Conservation (phyloP, 495 filamentous ascomycete species). For the Penicillium daleae region DNA sequence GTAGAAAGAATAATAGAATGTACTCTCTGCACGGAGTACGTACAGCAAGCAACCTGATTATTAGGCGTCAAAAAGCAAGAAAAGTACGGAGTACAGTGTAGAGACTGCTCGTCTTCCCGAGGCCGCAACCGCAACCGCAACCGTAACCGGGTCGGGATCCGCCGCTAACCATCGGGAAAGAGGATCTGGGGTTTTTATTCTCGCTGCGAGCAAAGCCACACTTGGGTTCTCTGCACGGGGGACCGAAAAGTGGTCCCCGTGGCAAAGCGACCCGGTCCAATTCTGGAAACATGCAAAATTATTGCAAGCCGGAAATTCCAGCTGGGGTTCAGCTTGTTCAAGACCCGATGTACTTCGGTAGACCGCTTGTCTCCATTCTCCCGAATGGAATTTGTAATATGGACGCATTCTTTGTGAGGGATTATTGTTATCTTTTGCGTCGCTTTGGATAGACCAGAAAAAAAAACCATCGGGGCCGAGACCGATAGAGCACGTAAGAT, state of each 20-base stretch:
- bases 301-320: slow-evolving; percentile 8
- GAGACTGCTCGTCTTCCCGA: slow-evolving; percentile 21
- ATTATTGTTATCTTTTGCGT: background rate
- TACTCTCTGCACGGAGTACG: background rate
- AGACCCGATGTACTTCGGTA: background rate
- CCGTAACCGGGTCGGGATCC: slow-evolving; percentile 34
- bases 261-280: slow-evolving; percentile 7
- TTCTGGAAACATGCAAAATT: background rate
- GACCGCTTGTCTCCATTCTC: slow-evolving; percentile 8
- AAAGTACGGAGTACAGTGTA: background rate
- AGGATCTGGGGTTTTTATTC: slow-evolving; percentile 30
- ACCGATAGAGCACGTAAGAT: slow-evolving; percentile 14
- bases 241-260: slow-evolving; percentile 1
- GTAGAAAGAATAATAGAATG: background rate
- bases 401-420: background rate
- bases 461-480: slow-evolving; percentile 1
- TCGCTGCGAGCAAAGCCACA: slow-evolving; percentile 4
- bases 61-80: background rate
- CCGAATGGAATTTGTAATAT: background rate
- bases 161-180: slow-evolving; percentile 32
- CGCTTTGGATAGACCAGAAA: background rate
- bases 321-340: background rate
- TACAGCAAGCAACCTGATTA: background rate
- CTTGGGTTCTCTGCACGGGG: background rate
- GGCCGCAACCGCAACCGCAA: slow-evolving; percentile 12